Conservation (phyloP, 192 early-diverging fungal genomes). For the Geranomyces michiganensis region DNA sequence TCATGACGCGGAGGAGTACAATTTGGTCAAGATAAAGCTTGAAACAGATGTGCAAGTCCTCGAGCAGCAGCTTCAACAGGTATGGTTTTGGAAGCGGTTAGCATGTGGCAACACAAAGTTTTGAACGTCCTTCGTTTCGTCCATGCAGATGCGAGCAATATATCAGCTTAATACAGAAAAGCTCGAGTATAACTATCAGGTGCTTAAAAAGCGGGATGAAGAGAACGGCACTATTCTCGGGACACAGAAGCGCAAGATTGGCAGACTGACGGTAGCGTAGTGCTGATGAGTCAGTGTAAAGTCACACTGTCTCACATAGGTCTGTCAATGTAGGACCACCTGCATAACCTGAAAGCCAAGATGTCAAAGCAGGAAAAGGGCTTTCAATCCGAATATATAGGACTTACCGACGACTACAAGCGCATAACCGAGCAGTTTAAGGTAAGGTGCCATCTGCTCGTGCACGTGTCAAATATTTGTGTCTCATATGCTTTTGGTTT, state of each 20-base stretch:
- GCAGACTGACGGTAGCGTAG: conserved; percentile 50
- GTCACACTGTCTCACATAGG: not conserved
- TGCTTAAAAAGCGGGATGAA: conserved; percentile 66
- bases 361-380: conserved; percentile 56
- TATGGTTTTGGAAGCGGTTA: conserved; percentile 3
- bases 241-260: conserved; percentile 64
- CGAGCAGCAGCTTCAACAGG: conserved; percentile 66
- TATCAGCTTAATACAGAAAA: conserved; percentile 67
- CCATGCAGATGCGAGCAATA: conserved; percentile 55
- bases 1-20: conserved; percentile 65
- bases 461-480: not conserved
- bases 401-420: conserved; percentile 62
- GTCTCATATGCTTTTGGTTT: not conserved
- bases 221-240: conserved; percentile 62
- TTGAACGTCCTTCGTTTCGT: not conserved
- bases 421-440: conserved; percentile 63
- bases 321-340: conserved; percentile 42
- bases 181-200: conserved; percentile 67
- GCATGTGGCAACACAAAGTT: conserved; percentile 1
- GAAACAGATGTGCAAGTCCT: conserved; percentile 67
- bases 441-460: conserved; percentile 4
- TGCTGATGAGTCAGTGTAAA: not conserved
- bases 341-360: conserved; percentile 60
- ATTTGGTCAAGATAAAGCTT: conserved; percentile 64
- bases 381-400: conserved; percentile 52